A percentile compares a stretch with the other conserved stretches of the same genome.
Evolutionary conservation across 225 moss, liverwort and hornwort genomes (phyloP).

Genomic region (Marchantia polymorpha): DNA sequence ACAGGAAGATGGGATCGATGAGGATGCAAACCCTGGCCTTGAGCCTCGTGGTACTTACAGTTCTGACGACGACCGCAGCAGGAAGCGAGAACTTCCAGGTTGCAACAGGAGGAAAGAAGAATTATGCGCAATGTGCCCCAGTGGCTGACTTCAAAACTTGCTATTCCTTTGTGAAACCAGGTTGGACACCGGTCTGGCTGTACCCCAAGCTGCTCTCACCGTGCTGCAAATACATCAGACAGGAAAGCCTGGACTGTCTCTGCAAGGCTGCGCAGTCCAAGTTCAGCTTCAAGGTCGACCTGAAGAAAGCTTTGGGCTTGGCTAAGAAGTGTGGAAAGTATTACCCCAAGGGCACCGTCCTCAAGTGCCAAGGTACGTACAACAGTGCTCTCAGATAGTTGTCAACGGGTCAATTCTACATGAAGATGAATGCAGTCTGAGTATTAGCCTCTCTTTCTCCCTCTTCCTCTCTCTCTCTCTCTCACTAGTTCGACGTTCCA

Average conservation of each 20-base stretch:
- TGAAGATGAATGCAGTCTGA: too few relatives aligned
- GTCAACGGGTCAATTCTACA: background rate
- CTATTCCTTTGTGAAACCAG: background rate
- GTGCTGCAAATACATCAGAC: constrained; percentile 1
- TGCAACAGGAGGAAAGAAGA: background rate
- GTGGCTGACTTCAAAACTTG: background rate
- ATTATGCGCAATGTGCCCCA: background rate
- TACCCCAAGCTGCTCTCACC: background rate
- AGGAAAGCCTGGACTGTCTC: background rate
- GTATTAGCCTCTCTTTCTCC: too few relatives aligned
- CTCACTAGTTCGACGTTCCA: too few relatives aligned
- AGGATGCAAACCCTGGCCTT: background rate
- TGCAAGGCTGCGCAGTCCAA: constrained; percentile 3
- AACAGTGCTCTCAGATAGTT: background rate
- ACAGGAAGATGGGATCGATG: background rate
- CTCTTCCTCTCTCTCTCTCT: too few relatives aligned
- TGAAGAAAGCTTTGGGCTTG: constrained; percentile 14
- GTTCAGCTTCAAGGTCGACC: background rate
- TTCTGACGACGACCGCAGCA: background rate
- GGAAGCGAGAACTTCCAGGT: background rate
- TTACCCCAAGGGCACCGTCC: constrained; percentile 3
- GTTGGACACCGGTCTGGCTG: background rate
- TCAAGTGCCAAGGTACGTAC: constrained; percentile 6
- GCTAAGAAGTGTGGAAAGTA: constrained; percentile 18
- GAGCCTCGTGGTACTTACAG: background rate